phyloP scores from a whole-genome alignment of 345 rosid genomes.

The Aquilaria malaccensis region DNA sequence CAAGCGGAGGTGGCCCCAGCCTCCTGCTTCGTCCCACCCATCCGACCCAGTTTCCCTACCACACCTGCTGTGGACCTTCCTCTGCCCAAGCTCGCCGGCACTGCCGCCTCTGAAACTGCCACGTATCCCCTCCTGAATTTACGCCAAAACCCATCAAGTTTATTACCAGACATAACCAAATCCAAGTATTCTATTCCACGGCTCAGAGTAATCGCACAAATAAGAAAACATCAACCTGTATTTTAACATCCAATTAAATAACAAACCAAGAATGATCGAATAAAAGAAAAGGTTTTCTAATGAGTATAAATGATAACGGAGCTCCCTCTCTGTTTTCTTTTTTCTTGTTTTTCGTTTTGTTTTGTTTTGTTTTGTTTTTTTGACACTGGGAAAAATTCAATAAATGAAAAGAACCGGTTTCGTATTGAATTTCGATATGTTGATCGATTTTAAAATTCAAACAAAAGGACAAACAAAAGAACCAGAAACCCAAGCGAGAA shows the following conservation, averaged over 20 bases:
- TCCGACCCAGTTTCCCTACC: slow-evolving; percentile 34
- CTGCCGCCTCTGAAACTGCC: slow-evolving; percentile 22
- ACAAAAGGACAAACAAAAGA: neutral
- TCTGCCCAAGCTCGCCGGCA: slow-evolving; percentile 19
- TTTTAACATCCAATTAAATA: neutral
- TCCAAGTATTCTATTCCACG: neutral
- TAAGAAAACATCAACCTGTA: neutral
- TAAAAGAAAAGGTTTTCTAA: no score
- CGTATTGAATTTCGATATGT: neutral
- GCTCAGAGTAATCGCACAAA: neutral
- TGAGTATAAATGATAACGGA: no score
- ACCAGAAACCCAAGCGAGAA: neutral
- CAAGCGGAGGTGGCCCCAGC: slow-evolving; percentile 37
- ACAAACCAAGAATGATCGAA: neutral
- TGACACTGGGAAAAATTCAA: neutral
- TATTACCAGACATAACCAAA: neutral
- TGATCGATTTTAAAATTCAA: neutral
- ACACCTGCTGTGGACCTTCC: slow-evolving; percentile 25
- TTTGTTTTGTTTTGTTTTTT: neutral
- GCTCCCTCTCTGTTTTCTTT: neutral
- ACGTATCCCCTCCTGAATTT: slow-evolving; percentile 37
- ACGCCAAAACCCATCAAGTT: neutral
- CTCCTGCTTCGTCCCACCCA: slow-evolving; percentile 21
- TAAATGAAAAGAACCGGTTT: neutral
- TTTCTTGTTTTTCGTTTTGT: neutral